Percentiles rank a stretch among this genome's conserved stretches.
These are phyloP conservation scores for Gossypium turneri DNA, from an alignment of 345 rosid genomes.

Conservation along the genomic window DNA sequence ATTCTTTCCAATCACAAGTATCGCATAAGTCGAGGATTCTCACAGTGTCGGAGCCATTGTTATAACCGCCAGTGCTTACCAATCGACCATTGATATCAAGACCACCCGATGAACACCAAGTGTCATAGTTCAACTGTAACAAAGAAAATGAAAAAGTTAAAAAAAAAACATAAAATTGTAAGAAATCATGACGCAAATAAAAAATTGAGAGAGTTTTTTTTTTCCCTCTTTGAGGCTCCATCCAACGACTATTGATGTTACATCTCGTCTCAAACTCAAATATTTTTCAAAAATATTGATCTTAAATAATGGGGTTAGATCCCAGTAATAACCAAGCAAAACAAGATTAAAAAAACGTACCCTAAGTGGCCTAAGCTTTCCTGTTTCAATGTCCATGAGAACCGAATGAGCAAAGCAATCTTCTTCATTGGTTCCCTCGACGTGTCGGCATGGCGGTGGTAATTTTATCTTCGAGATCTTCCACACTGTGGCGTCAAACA, in stretches of 20 bases:
- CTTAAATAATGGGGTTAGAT: no score
- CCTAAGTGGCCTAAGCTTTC: slow-evolving; percentile 39
- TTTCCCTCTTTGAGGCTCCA: no score
- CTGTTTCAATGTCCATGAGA: slow-evolving; percentile 41
- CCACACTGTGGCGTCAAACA: slow-evolving; percentile 78
- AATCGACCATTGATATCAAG: slow-evolving; percentile 60
- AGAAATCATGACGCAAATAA: not conserved
- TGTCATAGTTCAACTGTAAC: slow-evolving; percentile 58
- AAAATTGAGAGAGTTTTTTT: no score
- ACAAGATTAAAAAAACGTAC: slow-evolving; percentile 18
- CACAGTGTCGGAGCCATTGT: slow-evolving; percentile 58
- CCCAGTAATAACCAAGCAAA: not conserved
- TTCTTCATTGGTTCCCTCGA: slow-evolving; percentile 22
- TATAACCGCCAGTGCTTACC: slow-evolving; percentile 72
- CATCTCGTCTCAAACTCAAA: no score
- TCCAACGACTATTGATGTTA: no score
- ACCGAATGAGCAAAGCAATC: slow-evolving; percentile 79
- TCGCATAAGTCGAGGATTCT: slow-evolving; percentile 41
- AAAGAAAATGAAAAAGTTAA: not conserved
- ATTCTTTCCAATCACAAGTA: slow-evolving; percentile 58
- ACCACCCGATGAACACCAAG: slow-evolving; percentile 99
- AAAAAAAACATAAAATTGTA: not conserved
- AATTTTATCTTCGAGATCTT: slow-evolving; percentile 41
- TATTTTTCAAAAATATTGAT: no score
- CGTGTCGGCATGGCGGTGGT: slow-evolving; percentile 42